Percentiles rank a stretch among this genome's conserved stretches.
These are phyloP conservation scores for Eimeria mitis DNA, from an alignment of 169 alveolate species.

Conservation along the genomic window DNA sequence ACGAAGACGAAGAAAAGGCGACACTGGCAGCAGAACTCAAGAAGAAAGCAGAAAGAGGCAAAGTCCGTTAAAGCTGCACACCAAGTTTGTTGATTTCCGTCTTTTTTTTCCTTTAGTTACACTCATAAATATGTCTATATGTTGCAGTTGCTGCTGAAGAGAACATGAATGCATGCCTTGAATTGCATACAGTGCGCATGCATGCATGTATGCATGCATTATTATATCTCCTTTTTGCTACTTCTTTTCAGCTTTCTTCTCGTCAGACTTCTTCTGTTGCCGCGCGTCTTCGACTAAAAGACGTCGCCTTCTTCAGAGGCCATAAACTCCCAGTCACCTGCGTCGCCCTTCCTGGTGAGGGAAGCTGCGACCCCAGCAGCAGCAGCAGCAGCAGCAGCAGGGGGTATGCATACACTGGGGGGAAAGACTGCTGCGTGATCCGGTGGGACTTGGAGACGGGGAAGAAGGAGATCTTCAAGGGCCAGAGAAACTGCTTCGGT, in stretches of 20 bases:
- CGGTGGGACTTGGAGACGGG: slow-evolving; percentile 84
- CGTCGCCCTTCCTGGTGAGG: slow-evolving; percentile 81
- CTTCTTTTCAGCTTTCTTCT: not conserved
- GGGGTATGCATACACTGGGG: slow-evolving; percentile 84
- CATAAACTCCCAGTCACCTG: slow-evolving; percentile 87
- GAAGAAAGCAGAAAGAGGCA: not conserved
- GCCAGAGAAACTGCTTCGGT: slow-evolving; percentile 27
- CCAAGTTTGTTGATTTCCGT: no score
- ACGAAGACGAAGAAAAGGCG: not conserved
- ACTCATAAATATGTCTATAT: no score
- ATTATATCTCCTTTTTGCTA: not conserved
- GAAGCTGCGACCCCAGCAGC: slow-evolving; percentile 10
- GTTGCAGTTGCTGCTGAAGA: not conserved
- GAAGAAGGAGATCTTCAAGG: slow-evolving; percentile 42
- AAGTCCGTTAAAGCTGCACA: not conserved
- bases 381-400: slow-evolving; percentile 6
- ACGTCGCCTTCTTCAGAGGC: slow-evolving; percentile 80
- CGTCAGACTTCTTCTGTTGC: not conserved
- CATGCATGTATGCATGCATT: not conserved
- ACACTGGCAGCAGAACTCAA: slow-evolving; percentile 7
- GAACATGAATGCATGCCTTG: no score
- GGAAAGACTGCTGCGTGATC: slow-evolving; percentile 86
- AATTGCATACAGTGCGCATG: not conserved
- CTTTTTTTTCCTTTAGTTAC: no score
- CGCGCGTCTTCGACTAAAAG: not conserved